Evolutionary conservation across 179 eudicot species (phyloP).

Genomic region (Amaranthus tricolor): DNA sequence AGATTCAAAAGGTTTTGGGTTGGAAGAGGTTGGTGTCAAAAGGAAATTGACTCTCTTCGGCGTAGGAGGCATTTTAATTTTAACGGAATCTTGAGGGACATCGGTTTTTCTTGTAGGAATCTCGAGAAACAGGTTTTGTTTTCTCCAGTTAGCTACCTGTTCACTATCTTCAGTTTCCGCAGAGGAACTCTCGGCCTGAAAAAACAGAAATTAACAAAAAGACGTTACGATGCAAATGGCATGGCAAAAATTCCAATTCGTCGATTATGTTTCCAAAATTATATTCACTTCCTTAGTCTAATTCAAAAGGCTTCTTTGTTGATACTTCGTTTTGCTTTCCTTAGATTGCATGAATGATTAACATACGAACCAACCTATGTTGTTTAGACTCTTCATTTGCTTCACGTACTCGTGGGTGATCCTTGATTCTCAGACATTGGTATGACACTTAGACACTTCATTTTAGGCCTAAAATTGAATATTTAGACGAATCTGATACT

Average conservation of each 20-base stretch:
- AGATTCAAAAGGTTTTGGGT: conserved; percentile 24
- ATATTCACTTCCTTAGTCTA: too few species aligned
- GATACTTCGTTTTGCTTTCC: too few species aligned
- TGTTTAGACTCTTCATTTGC: too few species aligned
- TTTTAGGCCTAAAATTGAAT: too few species aligned
- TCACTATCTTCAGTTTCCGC: conserved; percentile 17
- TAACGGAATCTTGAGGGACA: conserved; percentile 22
- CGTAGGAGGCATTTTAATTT: conserved; percentile 27
- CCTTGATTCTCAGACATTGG: too few species aligned
- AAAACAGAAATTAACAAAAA: not conserved
- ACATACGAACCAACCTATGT: too few species aligned
- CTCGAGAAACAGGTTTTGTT: conserved; percentile 28
- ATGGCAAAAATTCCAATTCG: not conserved
- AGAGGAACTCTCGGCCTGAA: conserved; percentile 27
- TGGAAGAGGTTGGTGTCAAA: conserved; percentile 31
- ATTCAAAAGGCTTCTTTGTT: too few species aligned
- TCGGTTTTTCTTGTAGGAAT: conserved; percentile 30
- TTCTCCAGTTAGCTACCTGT: conserved; percentile 27
- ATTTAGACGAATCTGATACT: too few species aligned
- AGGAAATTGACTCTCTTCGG: conserved; percentile 37
- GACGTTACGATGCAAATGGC: not conserved
- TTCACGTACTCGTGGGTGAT: too few species aligned
- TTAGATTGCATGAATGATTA: too few species aligned
- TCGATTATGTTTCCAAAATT: too few species aligned
- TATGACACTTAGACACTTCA: too few species aligned